Evolutionary conservation across 805 yeast genomes (phyloP), one percentile per base, ranked within the genome.

Genomic region (Ogataea haglerorum): DNA sequence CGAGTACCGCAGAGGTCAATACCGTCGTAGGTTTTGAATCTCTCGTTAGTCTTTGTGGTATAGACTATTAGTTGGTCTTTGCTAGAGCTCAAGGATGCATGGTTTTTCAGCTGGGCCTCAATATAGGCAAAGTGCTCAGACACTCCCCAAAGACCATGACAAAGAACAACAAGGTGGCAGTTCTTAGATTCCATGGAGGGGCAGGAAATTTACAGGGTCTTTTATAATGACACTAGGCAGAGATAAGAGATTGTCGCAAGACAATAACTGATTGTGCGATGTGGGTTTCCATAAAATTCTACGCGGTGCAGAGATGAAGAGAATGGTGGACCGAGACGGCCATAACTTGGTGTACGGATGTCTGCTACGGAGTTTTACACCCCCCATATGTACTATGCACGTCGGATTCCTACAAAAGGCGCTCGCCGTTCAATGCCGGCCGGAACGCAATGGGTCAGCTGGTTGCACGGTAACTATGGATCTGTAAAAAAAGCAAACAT

Each of bases 11-110:
- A 86, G 19, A 86, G 78, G 49, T 87, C 95, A 16, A 87, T 78
- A 2, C 96, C 96, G 56, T 88, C 96, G 52, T 86, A 82, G 2
- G 95, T 88, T 54, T 76, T 75, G 56, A 78, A 85, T 6, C 90
- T 91, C 40, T 77, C 73, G 54, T 82, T 85, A 14, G 82, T 68
- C 22, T 70, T 72, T 0, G 87, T 70, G 32, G 73, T 68, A 52
- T 78, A 74, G 16, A 77, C 71, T 3, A 72, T 58, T 1, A 65
- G 43, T 32, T 49, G 55, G 22, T 56, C 62, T 24, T 56, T 58
- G 4, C 33, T 22, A 10, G 44, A 27, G 15, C 43, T 53, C 57
- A 45, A 58, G 3, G 56, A 53, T n/a, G 64, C 47, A 1, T 59
- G 36, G n/a, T 38, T 47, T 24, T 59, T 63, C 21, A 81, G 51